Evolutionary conservation across 208 protist species (phyloP).

Genomic region (Acanthamoeba quina): DNA sequence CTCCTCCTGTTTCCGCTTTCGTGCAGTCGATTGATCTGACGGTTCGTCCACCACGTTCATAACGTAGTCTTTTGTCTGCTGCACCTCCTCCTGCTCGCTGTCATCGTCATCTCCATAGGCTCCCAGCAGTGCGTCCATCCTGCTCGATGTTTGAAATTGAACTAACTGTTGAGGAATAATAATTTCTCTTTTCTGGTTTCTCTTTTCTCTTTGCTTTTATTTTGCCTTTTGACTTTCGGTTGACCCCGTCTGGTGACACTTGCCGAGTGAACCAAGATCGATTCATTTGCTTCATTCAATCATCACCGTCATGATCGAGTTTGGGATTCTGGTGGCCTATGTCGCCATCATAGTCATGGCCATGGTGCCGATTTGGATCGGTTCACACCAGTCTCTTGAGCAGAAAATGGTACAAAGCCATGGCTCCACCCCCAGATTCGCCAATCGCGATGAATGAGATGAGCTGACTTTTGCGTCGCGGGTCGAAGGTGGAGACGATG

Average conservation of each 20-base stretch:
- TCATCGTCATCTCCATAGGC: not conserved
- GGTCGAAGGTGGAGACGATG: slow-evolving; percentile 74
- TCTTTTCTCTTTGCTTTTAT: not conserved
- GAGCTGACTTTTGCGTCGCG: not conserved
- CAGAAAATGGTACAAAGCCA: not conserved
- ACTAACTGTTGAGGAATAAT: no score
- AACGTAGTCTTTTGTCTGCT: not conserved
- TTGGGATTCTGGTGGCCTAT: not conserved
- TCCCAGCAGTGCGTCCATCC: slow-evolving; percentile 5
- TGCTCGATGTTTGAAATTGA: not conserved
- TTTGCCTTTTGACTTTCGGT: not conserved
- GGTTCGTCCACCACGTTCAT: not conserved
- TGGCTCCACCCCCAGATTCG: no score
- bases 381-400: not conserved
- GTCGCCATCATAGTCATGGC: slow-evolving; percentile 14
- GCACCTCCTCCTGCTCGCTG: not conserved
- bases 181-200: not conserved
- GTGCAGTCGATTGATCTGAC: not conserved
- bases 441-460: not conserved
- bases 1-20: not conserved
- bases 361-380: slow-evolving; percentile 23
- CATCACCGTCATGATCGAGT: not conserved
- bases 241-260: not conserved
- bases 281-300: not conserved
- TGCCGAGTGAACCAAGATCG: no score